Evolutionary conservation across 2,329 filamentous ascomycete genomes (phyloP).

Genomic region (Xylaria sp.): DNA sequence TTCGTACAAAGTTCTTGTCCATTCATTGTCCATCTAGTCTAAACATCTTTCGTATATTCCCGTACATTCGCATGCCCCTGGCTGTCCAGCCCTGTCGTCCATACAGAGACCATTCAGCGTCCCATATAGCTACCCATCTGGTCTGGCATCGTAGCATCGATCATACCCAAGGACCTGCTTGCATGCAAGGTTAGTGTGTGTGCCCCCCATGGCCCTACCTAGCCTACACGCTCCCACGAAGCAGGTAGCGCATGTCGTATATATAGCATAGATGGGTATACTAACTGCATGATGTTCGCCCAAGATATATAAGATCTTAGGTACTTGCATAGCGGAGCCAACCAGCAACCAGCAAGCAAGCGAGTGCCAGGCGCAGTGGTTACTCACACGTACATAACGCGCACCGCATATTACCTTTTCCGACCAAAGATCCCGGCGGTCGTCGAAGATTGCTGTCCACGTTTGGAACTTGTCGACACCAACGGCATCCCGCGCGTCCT

Average conservation of each 20-base stretch:
- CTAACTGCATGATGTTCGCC: conserved; percentile 27
- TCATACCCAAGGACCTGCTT: conserved; percentile 14
- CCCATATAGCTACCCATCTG: conserved; percentile 4
- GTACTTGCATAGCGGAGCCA: conserved; percentile 21
- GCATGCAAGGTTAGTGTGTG: conserved; percentile 24
- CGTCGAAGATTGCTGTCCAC: conserved; percentile 28
- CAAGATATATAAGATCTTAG: conserved; percentile 15
- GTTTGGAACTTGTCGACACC: conserved; percentile 18
- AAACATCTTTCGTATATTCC: conserved; percentile 28
- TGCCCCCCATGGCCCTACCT: conserved; percentile 11
- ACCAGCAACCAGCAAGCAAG: conserved; percentile 21
- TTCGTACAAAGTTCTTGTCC: conserved; percentile 36
- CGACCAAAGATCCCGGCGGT: conserved; percentile 24
- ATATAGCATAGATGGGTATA: background rate
- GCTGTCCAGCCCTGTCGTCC: conserved; percentile 11
- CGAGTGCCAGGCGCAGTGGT: conserved; percentile 23
- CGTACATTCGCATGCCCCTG: conserved; percentile 4
- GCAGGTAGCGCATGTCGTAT: background rate
- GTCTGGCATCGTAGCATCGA: conserved; percentile 28
- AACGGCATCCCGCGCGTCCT: conserved; percentile 15
- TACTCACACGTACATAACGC: conserved; percentile 34
- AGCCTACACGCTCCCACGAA: conserved; percentile 23
- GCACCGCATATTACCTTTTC: conserved; percentile 32
- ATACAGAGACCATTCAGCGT: conserved; percentile 20
- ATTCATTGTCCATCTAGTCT: conserved; percentile 29